Evolutionary conservation across 2,329 filamentous ascomycete species (phyloP).

Genomic region (Passalora sequoiae): DNA sequence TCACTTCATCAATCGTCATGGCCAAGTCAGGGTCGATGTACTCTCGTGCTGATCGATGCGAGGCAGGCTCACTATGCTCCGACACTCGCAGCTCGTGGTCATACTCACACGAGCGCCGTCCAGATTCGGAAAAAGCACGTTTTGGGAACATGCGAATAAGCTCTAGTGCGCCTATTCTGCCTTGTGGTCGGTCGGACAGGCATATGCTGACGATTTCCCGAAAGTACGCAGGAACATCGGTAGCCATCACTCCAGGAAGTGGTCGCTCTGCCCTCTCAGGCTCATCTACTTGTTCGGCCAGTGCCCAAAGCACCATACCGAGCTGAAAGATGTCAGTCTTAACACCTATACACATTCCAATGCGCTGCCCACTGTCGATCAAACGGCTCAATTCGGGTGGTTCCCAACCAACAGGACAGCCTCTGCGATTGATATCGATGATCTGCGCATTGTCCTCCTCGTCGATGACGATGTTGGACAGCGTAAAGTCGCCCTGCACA

Average conservation of each 20-base stretch:
- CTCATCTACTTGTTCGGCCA: constrained; percentile 83
- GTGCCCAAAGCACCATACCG: constrained; percentile 93
- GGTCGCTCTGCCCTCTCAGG: constrained; percentile 75
- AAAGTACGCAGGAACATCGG: constrained; percentile 72
- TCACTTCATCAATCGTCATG: constrained; percentile 42
- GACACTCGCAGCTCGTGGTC: constrained; percentile 28
- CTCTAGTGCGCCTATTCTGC: constrained; percentile 66
- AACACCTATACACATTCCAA: constrained; percentile 96
- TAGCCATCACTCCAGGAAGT: constrained; percentile 51
- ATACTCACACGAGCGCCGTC: constrained; percentile 11
- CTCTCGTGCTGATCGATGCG: constrained; percentile 42
- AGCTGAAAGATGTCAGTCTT: constrained; percentile 96
- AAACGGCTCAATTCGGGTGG: constrained; percentile 83
- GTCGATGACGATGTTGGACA: constrained; percentile 96
- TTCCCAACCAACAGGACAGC: constrained; percentile 97
- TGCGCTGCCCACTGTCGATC: constrained; percentile 80
- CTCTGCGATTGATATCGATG: constrained; percentile 94
- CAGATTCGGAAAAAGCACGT: constrained; percentile 9
- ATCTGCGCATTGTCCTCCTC: constrained; percentile 80
- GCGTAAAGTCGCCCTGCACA: constrained; percentile 93
- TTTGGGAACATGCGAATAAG: constrained; percentile 65
- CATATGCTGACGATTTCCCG: constrained; percentile 69
- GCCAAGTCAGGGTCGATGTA: constrained; percentile 45
- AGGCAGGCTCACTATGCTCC: constrained; percentile 35
- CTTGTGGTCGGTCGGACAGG: constrained; percentile 66